Evolutionary conservation across 768 basidiomycete genomes (phyloP).

Genomic region (Kwoniella botswanensis): DNA sequence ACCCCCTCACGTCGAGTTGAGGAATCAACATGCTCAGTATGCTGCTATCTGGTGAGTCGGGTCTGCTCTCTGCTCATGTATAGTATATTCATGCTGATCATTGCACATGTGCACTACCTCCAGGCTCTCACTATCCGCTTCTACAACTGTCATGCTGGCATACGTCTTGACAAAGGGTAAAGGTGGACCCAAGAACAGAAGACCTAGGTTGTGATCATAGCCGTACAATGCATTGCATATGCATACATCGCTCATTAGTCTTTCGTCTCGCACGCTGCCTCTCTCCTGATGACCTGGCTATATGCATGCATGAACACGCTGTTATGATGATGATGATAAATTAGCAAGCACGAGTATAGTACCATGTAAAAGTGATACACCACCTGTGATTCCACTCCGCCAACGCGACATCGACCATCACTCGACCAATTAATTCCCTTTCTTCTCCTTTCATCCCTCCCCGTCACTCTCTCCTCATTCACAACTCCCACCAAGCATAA

Average conservation of each 20-base stretch:
- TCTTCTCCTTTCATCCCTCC: slow-evolving; percentile 8
- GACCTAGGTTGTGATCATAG: slow-evolving; percentile 18
- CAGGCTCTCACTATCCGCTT: slow-evolving; percentile 87
- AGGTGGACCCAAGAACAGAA: slow-evolving; percentile 9
- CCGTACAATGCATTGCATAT: slow-evolving; percentile 10
- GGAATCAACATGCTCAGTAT: slow-evolving; percentile 94
- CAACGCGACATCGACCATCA: slow-evolving; percentile 16
- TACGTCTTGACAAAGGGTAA: slow-evolving; percentile 42
- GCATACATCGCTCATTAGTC: slow-evolving; percentile 12
- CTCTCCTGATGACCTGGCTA: background rate
- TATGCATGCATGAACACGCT: background rate
- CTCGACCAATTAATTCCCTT: slow-evolving; percentile 10
- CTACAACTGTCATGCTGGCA: slow-evolving; percentile 74
- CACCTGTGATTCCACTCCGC: background rate
- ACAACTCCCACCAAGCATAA: background rate
- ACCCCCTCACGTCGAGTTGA: slow-evolving; percentile 77
- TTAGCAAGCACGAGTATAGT: no score
- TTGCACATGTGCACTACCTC: no score
- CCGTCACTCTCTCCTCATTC: background rate
- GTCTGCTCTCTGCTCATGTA: slow-evolving; percentile 1
- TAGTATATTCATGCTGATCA: slow-evolving; percentile 9
- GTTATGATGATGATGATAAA: no score
- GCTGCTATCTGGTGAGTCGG: slow-evolving; percentile 83
- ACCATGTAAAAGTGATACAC: no score
- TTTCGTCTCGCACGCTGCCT: background rate